These are phyloP conservation scores for Ogataea pignaliae DNA, from an alignment of 805 yeast genomes.

Conservation along the genomic window DNA sequence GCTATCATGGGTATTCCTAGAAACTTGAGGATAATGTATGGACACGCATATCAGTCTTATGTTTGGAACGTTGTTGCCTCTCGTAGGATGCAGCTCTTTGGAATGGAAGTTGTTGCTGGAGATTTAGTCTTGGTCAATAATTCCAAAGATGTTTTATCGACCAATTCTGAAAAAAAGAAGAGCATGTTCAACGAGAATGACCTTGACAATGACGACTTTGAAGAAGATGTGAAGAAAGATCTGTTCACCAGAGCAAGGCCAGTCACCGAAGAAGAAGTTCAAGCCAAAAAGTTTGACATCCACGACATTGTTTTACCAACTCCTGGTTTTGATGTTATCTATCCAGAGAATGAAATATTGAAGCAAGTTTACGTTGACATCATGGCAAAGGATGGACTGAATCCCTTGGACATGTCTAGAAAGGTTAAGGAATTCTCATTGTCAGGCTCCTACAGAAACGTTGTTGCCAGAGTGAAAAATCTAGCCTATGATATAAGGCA, in stretches of 20 bases:
- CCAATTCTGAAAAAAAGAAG: neutral
- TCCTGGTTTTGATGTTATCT: slow-evolving; percentile 90
- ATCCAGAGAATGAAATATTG: slow-evolving; percentile 67
- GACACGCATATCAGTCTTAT: slow-evolving; percentile 95
- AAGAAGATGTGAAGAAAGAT: slow-evolving; percentile 65
- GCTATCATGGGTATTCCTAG: slow-evolving; percentile 89
- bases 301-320: slow-evolving; percentile 91
- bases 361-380: slow-evolving; percentile 58
- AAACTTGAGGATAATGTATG: slow-evolving; percentile 89
- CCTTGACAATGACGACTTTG: slow-evolving; percentile 48
- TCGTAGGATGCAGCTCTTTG: slow-evolving; percentile 65
- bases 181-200: slow-evolving; percentile 20
- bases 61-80: slow-evolving; percentile 90
- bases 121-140: slow-evolving; percentile 61
- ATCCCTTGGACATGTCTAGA: slow-evolving; percentile 82
- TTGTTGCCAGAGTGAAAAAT: slow-evolving; percentile 61
- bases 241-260: slow-evolving; percentile 64
- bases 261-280: slow-evolving; percentile 70
- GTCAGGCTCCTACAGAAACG: slow-evolving; percentile 81
- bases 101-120: slow-evolving; percentile 68
- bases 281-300: slow-evolving; percentile 53
- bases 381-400: slow-evolving; percentile 79
- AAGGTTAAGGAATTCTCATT: slow-evolving; percentile 84
- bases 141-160: slow-evolving; percentile 14
- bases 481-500: slow-evolving; percentile 58